Conservation (phyloP, 768 basidiomycete species). For the Podaxis carcinomalis region DNA sequence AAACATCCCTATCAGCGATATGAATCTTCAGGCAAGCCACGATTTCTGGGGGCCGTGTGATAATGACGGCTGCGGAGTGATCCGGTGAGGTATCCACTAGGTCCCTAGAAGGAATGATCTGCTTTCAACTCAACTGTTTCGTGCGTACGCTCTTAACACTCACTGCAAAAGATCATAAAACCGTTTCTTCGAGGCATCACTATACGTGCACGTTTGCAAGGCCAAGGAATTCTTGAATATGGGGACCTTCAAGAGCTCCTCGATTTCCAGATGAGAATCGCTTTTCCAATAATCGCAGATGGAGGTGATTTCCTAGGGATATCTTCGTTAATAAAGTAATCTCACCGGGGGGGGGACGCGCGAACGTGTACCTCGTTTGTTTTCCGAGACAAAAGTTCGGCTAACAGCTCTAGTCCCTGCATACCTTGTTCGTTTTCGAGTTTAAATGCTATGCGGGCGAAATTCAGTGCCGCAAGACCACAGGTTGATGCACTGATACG, state of each 20-base stretch:
- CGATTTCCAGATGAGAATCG: constrained; percentile 9
- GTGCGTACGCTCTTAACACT: constrained; percentile 14
- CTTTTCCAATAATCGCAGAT: constrained; percentile 52
- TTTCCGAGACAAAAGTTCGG: constrained; percentile 7
- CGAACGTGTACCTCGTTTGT: constrained; percentile 10
- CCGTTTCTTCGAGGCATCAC: constrained; percentile 8
- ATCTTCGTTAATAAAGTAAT: not conserved
- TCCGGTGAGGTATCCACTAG: constrained; percentile 21
- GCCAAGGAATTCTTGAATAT: constrained; percentile 34
- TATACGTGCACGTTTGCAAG: constrained; percentile 50
- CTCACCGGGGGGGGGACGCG: not conserved
- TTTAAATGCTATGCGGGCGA: constrained; percentile 40
- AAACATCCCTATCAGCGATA: constrained; percentile 31
- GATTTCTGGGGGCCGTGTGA: constrained; percentile 73
- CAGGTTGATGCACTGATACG: constrained; percentile 45
- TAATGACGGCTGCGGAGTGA: constrained; percentile 39
- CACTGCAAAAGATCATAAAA: constrained; percentile 27
- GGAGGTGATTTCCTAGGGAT: constrained; percentile 45
- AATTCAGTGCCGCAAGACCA: constrained; percentile 65
- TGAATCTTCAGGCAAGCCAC: constrained; percentile 44
- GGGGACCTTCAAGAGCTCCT: constrained; percentile 11
- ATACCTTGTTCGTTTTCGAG: constrained; percentile 28
- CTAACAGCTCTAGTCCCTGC: constrained; percentile 3
- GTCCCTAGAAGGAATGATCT: constrained; percentile 14
- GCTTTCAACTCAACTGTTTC: not conserved